phyloP scores from a whole-genome alignment of 495 filamentous ascomycete species.

The Articulospora tetracladia region DNA sequence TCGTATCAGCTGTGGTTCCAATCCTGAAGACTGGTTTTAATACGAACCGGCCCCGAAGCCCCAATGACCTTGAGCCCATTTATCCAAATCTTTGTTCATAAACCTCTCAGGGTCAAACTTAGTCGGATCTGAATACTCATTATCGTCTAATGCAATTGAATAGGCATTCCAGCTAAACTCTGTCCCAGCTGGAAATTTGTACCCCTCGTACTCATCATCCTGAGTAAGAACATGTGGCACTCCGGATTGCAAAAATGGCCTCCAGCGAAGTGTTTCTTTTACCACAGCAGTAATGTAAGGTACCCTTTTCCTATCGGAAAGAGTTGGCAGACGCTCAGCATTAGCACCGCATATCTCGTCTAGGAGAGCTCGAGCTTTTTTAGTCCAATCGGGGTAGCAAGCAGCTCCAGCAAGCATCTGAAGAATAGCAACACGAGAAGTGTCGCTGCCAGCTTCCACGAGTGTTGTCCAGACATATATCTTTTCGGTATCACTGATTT shows the following conservation, averaged over 20 bases:
- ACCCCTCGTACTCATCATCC: slow-evolving; percentile 46
- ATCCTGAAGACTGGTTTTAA: neutral
- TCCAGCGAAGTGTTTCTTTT: slow-evolving; percentile 15
- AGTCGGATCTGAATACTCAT: slow-evolving; percentile 24
- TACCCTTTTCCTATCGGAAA: slow-evolving; percentile 12
- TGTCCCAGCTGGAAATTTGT: slow-evolving; percentile 42
- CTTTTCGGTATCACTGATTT: slow-evolving; percentile 33
- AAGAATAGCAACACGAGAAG: slow-evolving; percentile 35
- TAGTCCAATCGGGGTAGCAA: slow-evolving; percentile 29
- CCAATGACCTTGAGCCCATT: slow-evolving; percentile 33
- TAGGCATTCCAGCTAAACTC: slow-evolving; percentile 33
- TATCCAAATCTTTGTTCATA: slow-evolving; percentile 35
- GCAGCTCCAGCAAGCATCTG: slow-evolving; percentile 34
- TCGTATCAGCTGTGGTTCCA: neutral
- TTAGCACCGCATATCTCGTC: slow-evolving; percentile 34
- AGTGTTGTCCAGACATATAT: slow-evolving; percentile 33
- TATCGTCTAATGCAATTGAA: slow-evolving; percentile 27
- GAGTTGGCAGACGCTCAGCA: slow-evolving; percentile 34
- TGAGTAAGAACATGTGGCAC: slow-evolving; percentile 23
- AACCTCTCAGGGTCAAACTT: slow-evolving; percentile 44
- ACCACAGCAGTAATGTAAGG: slow-evolving; percentile 9
- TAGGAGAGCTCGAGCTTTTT: slow-evolving; percentile 31
- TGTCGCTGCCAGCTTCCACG: slow-evolving; percentile 43
- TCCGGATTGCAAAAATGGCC: slow-evolving; percentile 8
- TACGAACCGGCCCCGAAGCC: slow-evolving; percentile 31